Evolutionary conservation across 2,329 filamentous ascomycete species (phyloP).

Genomic region (Chalara sp.): DNA sequence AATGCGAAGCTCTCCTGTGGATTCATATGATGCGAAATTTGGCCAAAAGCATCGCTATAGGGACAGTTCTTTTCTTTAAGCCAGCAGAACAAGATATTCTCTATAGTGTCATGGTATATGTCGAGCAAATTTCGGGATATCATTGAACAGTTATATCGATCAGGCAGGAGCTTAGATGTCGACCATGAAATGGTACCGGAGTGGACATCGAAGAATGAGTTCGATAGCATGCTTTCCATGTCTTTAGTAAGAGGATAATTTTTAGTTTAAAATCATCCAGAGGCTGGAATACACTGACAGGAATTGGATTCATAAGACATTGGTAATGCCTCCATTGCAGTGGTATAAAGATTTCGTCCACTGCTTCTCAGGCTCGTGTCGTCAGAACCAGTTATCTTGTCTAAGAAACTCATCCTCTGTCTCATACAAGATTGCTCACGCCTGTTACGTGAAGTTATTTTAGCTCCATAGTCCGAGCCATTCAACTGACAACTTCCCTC

Average conservation of each 20-base stretch:
- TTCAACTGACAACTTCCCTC: not conserved
- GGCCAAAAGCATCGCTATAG: constrained; percentile 27
- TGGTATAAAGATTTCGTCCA: not conserved
- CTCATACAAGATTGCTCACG: not conserved
- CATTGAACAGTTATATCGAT: constrained; percentile 10
- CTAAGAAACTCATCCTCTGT: too few species aligned
- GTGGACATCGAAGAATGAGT: too few species aligned
- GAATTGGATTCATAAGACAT: not conserved
- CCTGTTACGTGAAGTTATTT: not conserved
- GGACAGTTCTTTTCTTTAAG: constrained; percentile 46
- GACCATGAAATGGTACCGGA: too few species aligned
- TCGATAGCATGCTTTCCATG: not conserved
- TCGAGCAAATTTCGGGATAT: constrained; percentile 38
- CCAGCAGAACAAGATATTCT: constrained; percentile 47
- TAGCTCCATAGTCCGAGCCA: not conserved
- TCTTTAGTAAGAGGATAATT: not conserved
- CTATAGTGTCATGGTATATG: constrained; percentile 48
- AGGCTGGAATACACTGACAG: not conserved
- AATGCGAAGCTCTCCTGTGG: constrained; percentile 11
- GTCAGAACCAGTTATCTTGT: not conserved
- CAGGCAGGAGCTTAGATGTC: not conserved
- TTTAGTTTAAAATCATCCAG: not conserved
- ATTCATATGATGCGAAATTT: not conserved
- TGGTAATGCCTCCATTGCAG: not conserved
- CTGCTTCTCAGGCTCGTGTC: not conserved